These are phyloP conservation scores for Backusella luteola DNA, from an alignment of 192 early-diverging fungal species.

Conservation along the genomic window DNA sequence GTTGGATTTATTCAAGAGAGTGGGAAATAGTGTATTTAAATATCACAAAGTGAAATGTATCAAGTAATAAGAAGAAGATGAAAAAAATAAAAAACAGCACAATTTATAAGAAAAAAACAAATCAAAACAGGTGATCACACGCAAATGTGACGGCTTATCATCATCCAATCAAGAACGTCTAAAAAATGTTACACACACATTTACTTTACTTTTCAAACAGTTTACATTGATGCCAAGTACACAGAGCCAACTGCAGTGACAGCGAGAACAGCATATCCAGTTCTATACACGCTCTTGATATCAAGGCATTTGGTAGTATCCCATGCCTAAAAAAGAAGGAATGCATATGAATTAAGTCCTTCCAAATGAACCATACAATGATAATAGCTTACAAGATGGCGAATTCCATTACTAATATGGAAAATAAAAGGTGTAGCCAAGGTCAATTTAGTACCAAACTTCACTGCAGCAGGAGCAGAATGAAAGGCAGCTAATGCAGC, in stretches of 20 bases:
- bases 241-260: slow-evolving; percentile 23
- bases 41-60: not conserved
- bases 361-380: not conserved
- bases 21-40: not conserved
- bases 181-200: not conserved
- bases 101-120: not conserved
- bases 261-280: slow-evolving; percentile 76
- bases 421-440: slow-evolving; percentile 74
- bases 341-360: not conserved
- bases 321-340: slow-evolving; percentile 58
- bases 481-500: slow-evolving; percentile 64
- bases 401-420: slow-evolving; percentile 82
- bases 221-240: slow-evolving; percentile 34
- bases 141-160: not conserved
- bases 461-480: slow-evolving; percentile 60
- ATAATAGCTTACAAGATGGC: slow-evolving; percentile 71
- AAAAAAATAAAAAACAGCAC: not conserved
- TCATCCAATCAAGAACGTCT: not conserved
- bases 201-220: not conserved
- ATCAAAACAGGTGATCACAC: not conserved
- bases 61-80: not conserved
- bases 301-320: slow-evolving; percentile 70
- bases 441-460: slow-evolving; percentile 68
- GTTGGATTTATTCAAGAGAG: not conserved
- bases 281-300: slow-evolving; percentile 76